These are phyloP conservation scores for Stagonosporopsis rhizophila DNA, from an alignment of 2,329 filamentous ascomycete genomes.

Conservation along the genomic window DNA sequence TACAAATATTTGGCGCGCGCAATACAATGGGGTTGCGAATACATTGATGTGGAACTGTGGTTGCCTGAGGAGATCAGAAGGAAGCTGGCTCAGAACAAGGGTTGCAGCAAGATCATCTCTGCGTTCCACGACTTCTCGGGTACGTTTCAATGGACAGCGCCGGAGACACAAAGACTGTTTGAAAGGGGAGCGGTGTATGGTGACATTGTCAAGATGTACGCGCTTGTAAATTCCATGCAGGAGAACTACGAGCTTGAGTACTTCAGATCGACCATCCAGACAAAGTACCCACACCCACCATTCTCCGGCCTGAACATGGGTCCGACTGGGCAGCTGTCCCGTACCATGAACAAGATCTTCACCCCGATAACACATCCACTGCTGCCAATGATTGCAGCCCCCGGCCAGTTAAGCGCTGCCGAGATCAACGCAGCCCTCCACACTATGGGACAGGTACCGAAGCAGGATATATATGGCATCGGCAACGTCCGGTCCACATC, in stretches of 20 bases:
- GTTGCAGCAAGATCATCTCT: slow-evolving; percentile 86
- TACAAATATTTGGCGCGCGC: slow-evolving; percentile 82
- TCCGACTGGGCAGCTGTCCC: slow-evolving; percentile 81
- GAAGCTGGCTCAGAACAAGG: slow-evolving; percentile 71
- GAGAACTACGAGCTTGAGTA: slow-evolving; percentile 92
- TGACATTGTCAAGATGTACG: slow-evolving; percentile 91
- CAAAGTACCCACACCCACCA: slow-evolving; percentile 73
- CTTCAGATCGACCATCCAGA: slow-evolving; percentile 78
- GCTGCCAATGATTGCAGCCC: slow-evolving; percentile 82
- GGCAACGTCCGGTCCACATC: slow-evolving; percentile 75
- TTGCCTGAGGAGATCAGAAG: slow-evolving; percentile 77
- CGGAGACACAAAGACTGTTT: slow-evolving; percentile 75
- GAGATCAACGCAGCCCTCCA: slow-evolving; percentile 83
- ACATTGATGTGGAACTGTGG: slow-evolving; percentile 89
- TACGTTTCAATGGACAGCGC: slow-evolving; percentile 81
- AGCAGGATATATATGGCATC: slow-evolving; percentile 81
- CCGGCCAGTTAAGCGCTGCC: slow-evolving; percentile 83
- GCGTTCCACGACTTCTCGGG: slow-evolving; percentile 90
- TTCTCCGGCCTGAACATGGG: slow-evolving; percentile 89
- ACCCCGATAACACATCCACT: slow-evolving; percentile 87
- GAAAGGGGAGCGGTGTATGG: slow-evolving; percentile 74
- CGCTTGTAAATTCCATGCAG: slow-evolving; percentile 79
- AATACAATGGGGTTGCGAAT: slow-evolving; percentile 88
- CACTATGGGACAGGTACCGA: slow-evolving; percentile 80
- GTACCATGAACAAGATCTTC: slow-evolving; percentile 84